A percentile compares a stretch with the other conserved stretches of the same genome.
Conservation (phyloP, 2,329 filamentous ascomycete genomes). For the Apiospora pterosperma region DNA sequence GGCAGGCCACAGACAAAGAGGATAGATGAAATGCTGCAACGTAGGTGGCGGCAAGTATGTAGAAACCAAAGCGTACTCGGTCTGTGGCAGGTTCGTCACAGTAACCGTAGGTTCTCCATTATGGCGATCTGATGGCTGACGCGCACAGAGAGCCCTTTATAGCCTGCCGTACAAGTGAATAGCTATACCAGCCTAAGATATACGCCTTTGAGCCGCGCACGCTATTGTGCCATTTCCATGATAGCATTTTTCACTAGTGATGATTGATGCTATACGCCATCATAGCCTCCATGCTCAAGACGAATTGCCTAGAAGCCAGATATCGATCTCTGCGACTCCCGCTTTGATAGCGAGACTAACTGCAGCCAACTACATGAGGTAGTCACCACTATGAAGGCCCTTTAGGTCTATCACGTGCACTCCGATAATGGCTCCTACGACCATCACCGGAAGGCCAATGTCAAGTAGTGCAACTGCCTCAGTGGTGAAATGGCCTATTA, state of each 20-base stretch:
- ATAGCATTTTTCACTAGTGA: not conserved
- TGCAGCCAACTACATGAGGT: conserved; percentile 49
- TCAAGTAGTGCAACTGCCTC: conserved; percentile 43
- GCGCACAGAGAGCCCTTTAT: conserved; percentile 52
- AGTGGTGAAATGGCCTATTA: not conserved
- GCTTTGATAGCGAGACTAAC: not conserved
- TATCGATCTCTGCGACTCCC: not conserved
- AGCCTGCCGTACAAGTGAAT: conserved; percentile 48
- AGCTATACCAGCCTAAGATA: conserved; percentile 51
- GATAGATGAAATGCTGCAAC: conserved; percentile 41
- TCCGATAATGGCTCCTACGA: conserved; percentile 47
- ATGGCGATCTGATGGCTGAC: conserved; percentile 19
- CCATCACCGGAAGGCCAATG: conserved; percentile 46
- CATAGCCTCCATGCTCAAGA: not conserved
- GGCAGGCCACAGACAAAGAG: conserved; percentile 42
- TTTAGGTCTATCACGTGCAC: conserved; percentile 43
- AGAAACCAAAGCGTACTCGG: conserved; percentile 45
- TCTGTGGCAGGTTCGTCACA: conserved; percentile 7
- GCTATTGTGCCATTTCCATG: no score
- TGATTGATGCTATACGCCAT: not conserved
- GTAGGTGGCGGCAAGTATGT: conserved; percentile 40
- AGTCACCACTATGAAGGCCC: conserved; percentile 56
- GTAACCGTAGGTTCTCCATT: not conserved
- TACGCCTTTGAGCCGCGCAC: conserved; percentile 50
- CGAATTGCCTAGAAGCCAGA: not conserved